Conservation (phyloP, 441 rosid species). For the Populus hybrid region DNA sequence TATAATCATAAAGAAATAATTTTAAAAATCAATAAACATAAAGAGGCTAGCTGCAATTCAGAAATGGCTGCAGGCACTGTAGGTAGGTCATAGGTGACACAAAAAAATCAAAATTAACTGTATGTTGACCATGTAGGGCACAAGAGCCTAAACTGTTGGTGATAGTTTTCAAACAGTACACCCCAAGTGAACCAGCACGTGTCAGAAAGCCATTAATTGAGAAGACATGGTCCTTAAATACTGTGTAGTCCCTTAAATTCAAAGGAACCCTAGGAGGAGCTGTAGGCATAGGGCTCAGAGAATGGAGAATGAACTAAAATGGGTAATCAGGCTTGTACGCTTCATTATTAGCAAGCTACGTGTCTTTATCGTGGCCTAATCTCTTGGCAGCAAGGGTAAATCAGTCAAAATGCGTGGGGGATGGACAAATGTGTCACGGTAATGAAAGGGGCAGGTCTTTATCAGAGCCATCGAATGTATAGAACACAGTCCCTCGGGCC, state of each 20-base stretch:
- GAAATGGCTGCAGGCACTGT: background rate
- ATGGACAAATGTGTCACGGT: constrained; percentile 22
- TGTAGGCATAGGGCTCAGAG: constrained; percentile 1
- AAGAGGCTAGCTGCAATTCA: background rate
- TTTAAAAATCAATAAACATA: too few species aligned
- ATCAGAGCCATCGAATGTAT: constrained; percentile 53
- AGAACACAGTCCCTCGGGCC: constrained; percentile 37
- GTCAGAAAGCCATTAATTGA: constrained; percentile 17
- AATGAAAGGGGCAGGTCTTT: constrained; percentile 30
- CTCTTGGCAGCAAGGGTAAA: constrained; percentile 10
- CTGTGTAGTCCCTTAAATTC: constrained; percentile 10
- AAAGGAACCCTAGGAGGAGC: constrained; percentile 4
- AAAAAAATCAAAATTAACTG: too few species aligned
- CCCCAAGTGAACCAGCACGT: background rate
- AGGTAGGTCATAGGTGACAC: too few species aligned
- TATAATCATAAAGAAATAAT: too few species aligned
- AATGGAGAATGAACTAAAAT: background rate
- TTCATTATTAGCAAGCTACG: background rate
- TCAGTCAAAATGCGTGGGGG: background rate
- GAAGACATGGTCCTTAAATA: background rate
- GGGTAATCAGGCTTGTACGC: background rate
- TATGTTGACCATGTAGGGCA: background rate
- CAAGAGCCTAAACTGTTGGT: background rate
- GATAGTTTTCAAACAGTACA: background rate
- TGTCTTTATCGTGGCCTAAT: background rate